Percentiles rank a stretch among this genome's conserved stretches.
Conservation (phyloP, 495 filamentous ascomycete genomes). For the Cryomyces minteri region DNA sequence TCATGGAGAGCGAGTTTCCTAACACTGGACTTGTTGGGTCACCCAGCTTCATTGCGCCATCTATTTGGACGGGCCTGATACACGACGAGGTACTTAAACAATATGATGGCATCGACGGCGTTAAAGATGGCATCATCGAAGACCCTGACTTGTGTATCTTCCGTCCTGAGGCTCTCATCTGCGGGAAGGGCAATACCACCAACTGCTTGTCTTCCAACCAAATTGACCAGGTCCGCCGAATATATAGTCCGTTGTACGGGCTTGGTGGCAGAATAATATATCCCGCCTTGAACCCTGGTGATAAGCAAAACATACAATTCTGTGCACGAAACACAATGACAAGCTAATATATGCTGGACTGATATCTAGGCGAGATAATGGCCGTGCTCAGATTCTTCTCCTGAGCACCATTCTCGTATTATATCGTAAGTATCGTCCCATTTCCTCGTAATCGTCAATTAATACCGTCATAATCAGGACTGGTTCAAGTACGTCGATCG, state of each 20-base stretch:
- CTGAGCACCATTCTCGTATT: not conserved
- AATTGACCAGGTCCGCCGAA: slow-evolving; percentile 4
- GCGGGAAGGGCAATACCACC: slow-evolving; percentile 4
- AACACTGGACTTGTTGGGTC: slow-evolving; percentile 15
- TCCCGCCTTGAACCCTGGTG: slow-evolving; percentile 16
- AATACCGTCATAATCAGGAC: slow-evolving; percentile 7
- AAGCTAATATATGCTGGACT: no score
- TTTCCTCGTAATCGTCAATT: slow-evolving; percentile 4
- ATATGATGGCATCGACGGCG: slow-evolving; percentile 13
- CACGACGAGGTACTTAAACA: slow-evolving; percentile 13
- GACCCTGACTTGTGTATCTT: slow-evolving; percentile 13
- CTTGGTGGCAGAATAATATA: slow-evolving; percentile 14
- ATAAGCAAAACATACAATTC: no score
- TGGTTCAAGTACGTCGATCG: slow-evolving; percentile 34
- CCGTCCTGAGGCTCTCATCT: slow-evolving; percentile 8
- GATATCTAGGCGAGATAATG: not conserved
- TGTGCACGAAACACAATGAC: no score
- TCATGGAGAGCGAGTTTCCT: slow-evolving; percentile 38
- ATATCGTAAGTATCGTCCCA: no score
- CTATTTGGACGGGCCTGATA: slow-evolving; percentile 13
- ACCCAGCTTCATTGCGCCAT: slow-evolving; percentile 10
- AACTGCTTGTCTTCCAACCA: slow-evolving; percentile 12
- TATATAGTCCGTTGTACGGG: slow-evolving; percentile 5
- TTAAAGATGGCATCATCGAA: slow-evolving; percentile 16
- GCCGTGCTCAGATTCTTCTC: not conserved